Base-by-base conservation (phyloP, 768 basidiomycete species). In the Pleurotus platypus region DNA sequence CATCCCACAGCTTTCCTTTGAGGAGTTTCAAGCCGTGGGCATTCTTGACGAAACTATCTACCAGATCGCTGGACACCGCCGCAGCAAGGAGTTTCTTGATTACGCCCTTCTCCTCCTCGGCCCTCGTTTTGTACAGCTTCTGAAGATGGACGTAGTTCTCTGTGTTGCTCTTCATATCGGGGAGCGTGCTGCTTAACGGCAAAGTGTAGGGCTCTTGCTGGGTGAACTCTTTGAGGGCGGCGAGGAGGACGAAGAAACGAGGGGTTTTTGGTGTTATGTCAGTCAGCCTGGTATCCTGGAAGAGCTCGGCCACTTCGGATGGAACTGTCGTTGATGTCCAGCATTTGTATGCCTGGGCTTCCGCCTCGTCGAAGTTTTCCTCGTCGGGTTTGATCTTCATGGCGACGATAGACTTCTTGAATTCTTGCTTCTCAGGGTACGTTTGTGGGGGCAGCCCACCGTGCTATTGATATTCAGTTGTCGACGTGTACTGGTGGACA, bases 351-450 rank as follows among this genome's bases (percentile, higher is more conserved):
- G 90, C 92, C 67, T 97, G 91, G 5, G 88, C 79, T 64, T 89
- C 82, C 2, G 95, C 96, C 70, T 98, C 96, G 59, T 97, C 96
- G 67, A 94, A 94, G 72, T 98, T 99, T 76, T 99, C 97, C 67
- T 98, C 94, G 66, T 99, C 97, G 0, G 72, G 63, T 64, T 92
- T 93, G 57, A 80, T 66, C 64, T 86, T 85, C 77, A 87, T 82
- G 1, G 73, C 73, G n/a, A 76, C 70, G 45, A 98, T 72, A 2
- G 55, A 56, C 37, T 80, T 72, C 66, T 94, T 94, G 78, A 98
- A 96, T 26, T 80, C 84, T 59, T 87, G 79, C 64, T 89, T 85
- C 63, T 97, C 91, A 1, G 76, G 77, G 67, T 73, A 27, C 68
- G 84, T 71, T 71, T 76, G 46, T 75, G 85, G 91, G 9, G 80